A percentile compares a stretch with the other conserved stretches of the same genome.
These are phyloP conservation scores for Suhomyces sp. DNA, from an alignment of 805 yeast genomes.

Conservation along the genomic window DNA sequence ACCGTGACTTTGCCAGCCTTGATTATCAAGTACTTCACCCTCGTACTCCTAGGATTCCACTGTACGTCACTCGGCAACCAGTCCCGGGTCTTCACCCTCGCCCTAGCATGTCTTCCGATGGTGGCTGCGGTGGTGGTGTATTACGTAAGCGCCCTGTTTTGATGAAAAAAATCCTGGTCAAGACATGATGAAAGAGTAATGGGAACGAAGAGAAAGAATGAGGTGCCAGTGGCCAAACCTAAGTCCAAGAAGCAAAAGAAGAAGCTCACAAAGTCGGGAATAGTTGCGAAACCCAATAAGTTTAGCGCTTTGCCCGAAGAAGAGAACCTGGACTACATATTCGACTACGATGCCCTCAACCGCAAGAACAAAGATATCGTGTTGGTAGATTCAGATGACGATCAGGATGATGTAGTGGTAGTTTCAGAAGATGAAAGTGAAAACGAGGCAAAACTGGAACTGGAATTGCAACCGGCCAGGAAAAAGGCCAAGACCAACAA, in stretches of 20 bases:
- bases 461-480: slow-evolving; percentile 2
- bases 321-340: slow-evolving; percentile 18
- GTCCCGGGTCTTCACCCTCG: neutral
- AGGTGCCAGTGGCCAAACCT: slow-evolving; percentile 13
- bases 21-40: neutral
- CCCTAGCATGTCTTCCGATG: neutral
- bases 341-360: slow-evolving; percentile 18
- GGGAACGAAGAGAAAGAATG: slow-evolving; percentile 12
- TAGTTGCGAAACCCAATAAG: slow-evolving; percentile 16
- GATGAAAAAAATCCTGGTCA: neutral
- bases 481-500: slow-evolving; percentile 12
- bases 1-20: neutral
- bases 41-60: neutral
- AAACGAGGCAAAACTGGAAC: slow-evolving; percentile 3
- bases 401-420: slow-evolving; percentile 18
- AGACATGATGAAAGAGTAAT: slow-evolving; percentile 2
- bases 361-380: slow-evolving; percentile 21
- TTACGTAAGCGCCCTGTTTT: neutral
- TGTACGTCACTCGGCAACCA: neutral
- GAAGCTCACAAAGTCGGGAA: slow-evolving; percentile 14
- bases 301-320: slow-evolving; percentile 20
- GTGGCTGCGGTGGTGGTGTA: neutral
- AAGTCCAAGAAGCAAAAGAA: slow-evolving; percentile 21
- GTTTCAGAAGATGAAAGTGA: slow-evolving; percentile 19
- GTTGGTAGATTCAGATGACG: slow-evolving; percentile 29